Conservation (phyloP, 1,139 yeast genomes). For the Yamadazyma sp. region DNA sequence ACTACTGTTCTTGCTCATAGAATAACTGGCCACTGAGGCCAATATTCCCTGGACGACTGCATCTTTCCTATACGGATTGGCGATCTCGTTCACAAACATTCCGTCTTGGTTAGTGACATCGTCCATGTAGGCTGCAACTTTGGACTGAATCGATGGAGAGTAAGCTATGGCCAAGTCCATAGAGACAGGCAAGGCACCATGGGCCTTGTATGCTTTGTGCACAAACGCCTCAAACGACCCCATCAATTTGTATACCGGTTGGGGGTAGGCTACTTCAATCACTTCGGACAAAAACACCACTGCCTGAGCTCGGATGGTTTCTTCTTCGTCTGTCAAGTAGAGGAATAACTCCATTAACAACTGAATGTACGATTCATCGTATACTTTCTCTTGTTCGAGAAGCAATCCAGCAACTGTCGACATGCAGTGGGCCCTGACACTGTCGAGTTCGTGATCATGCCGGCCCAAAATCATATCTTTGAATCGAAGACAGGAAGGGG, state of each 20-base stretch:
- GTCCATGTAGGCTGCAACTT: neutral
- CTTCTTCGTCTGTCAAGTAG: conserved; percentile 56
- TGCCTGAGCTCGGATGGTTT: conserved; percentile 41
- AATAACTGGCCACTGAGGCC: neutral
- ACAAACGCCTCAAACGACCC: neutral
- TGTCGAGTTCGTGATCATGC: neutral
- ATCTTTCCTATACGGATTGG: conserved; percentile 1
- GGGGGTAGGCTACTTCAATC: neutral
- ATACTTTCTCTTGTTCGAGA: neutral
- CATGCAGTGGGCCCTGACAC: neutral
- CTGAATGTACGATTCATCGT: neutral
- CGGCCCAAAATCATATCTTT: too few relatives aligned
- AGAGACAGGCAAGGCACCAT: too few relatives aligned
- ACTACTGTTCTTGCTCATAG: neutral
- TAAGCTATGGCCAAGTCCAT: conserved; percentile 3
- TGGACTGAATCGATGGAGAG: conserved; percentile 2
- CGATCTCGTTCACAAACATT: neutral
- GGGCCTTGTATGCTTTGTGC: neutral
- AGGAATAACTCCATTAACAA: conserved; percentile 9
- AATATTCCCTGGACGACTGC: neutral
- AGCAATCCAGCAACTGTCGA: too few relatives aligned
- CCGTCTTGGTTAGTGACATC: neutral
- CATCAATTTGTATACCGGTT: neutral
- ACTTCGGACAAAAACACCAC: conserved; percentile 17
- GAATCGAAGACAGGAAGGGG: neutral